Evolutionary conservation across 2,329 filamentous ascomycete species (phyloP).

Genomic region (Leptographium wingfieldii): DNA sequence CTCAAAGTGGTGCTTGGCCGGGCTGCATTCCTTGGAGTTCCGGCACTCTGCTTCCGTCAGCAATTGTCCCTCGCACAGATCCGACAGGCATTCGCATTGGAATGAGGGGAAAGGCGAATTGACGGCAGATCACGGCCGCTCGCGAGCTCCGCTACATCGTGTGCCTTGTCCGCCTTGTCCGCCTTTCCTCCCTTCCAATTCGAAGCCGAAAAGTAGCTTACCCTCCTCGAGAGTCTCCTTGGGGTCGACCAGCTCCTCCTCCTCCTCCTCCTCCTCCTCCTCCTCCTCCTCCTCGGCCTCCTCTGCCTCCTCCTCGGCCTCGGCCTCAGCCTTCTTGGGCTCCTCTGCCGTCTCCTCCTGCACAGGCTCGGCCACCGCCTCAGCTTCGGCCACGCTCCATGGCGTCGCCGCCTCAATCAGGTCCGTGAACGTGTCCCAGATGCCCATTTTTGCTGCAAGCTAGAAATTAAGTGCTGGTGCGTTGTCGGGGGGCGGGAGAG

Average conservation of each 20-base stretch:
- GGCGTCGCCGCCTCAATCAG: slow-evolving; percentile 52
- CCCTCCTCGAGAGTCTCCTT: slow-evolving; percentile 87
- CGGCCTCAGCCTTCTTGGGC: slow-evolving; percentile 50
- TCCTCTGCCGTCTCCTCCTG: slow-evolving; percentile 42
- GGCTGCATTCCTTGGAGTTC: slow-evolving; percentile 72
- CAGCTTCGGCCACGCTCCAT: slow-evolving; percentile 52
- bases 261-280: slow-evolving; percentile 58
- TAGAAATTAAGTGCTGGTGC: neutral
- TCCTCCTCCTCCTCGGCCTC: slow-evolving; percentile 31
- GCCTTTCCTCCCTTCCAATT: neutral
- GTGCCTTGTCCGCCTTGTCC: neutral
- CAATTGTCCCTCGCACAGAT: neutral
- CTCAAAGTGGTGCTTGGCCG: slow-evolving; percentile 94
- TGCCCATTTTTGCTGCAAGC: slow-evolving; percentile 38
- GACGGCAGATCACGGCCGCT: too few relatives aligned
- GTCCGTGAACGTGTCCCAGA: slow-evolving; percentile 53
- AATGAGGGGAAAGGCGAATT: neutral
- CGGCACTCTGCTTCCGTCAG: slow-evolving; percentile 59
- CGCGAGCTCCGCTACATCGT: too few relatives aligned
- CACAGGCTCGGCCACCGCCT: slow-evolving; percentile 50
- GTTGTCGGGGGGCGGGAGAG: neutral
- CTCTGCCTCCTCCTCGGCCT: slow-evolving; percentile 56
- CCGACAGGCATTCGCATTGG: neutral
- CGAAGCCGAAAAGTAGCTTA: slow-evolving; percentile 22
- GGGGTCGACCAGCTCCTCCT: slow-evolving; percentile 70